A percentile compares a stretch with the other conserved stretches of the same genome.
Conservation (phyloP, 2,329 filamentous ascomycete species). For the Aspergillus sp. region DNA sequence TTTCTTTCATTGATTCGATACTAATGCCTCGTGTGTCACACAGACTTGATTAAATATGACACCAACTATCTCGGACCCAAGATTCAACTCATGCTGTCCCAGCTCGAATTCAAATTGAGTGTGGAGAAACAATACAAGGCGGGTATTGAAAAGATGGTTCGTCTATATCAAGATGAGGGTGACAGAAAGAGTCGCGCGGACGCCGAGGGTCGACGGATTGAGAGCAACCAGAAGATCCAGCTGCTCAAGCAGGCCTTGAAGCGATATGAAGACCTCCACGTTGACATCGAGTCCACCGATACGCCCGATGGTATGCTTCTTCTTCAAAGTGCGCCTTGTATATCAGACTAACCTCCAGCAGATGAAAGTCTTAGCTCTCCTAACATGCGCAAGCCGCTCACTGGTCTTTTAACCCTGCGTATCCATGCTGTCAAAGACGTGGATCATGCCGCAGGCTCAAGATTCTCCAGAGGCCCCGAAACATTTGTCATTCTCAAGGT, state of each 20-base stretch:
- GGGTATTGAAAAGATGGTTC: slow-evolving; percentile 98
- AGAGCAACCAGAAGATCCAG: slow-evolving; percentile 97
- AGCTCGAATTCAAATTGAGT: slow-evolving; percentile 97
- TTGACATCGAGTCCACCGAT: slow-evolving; percentile 80
- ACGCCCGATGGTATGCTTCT: slow-evolving; percentile 67
- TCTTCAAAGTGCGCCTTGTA: neutral
- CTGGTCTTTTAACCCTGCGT: slow-evolving; percentile 79
- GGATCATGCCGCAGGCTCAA: slow-evolving; percentile 77
- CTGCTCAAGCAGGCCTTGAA: slow-evolving; percentile 92
- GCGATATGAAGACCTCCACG: slow-evolving; percentile 93
- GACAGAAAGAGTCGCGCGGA: slow-evolving; percentile 94
- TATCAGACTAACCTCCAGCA: slow-evolving; percentile 37
- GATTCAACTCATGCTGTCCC: slow-evolving; percentile 98
- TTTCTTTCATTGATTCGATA: slow-evolving; percentile 1
- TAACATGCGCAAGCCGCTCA: slow-evolving; percentile 92
- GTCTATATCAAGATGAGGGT: slow-evolving; percentile 93
- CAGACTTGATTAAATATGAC: slow-evolving; percentile 98
- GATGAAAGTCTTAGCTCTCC: slow-evolving; percentile 96
- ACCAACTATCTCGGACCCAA: slow-evolving; percentile 91
- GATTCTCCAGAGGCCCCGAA: slow-evolving; percentile 86
- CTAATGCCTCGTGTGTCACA: neutral
- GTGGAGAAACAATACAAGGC: slow-evolving; percentile 99
- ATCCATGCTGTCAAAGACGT: slow-evolving; percentile 90
- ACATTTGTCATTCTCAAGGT: slow-evolving; percentile 96
- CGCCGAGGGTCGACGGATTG: slow-evolving; percentile 80